phyloP scores from a whole-genome alignment of 768 basidiomycete genomes.

The Mycena galopus region DNA sequence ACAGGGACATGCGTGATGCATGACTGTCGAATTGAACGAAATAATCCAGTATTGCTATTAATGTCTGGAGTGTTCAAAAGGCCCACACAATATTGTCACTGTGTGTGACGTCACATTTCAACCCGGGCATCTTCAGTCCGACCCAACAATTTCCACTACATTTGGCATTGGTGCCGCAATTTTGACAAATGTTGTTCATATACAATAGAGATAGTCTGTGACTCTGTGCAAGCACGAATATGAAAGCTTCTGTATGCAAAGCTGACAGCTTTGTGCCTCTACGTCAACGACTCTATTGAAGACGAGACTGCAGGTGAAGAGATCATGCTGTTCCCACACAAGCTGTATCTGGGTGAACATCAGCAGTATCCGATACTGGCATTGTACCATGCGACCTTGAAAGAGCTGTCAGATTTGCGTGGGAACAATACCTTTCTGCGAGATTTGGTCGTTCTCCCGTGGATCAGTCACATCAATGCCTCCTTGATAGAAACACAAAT shows the following conservation, averaged over 20 bases:
- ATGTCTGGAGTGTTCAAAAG: too few species aligned
- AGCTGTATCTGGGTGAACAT: background rate
- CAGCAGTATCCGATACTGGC: conserved; percentile 8
- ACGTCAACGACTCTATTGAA: conserved; percentile 25
- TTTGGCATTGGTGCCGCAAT: too few species aligned
- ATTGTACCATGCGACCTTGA: conserved; percentile 2
- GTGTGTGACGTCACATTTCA: too few species aligned
- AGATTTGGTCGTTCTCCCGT: conserved; percentile 5
- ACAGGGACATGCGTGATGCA: too few species aligned
- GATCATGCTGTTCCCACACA: conserved; percentile 6
- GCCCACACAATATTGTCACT: too few species aligned
- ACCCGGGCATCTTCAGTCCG: too few species aligned
- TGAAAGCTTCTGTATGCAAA: conserved; percentile 22
- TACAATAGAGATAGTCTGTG: too few species aligned
- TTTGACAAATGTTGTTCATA: too few species aligned
- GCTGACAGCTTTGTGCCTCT: conserved; percentile 2
- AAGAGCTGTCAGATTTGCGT: background rate
- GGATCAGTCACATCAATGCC: conserved; percentile 10
- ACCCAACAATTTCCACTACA: too few species aligned
- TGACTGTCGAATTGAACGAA: too few species aligned
- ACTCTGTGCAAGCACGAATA: too few species aligned
- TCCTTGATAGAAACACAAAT: conserved; percentile 28
- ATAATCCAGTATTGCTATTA: too few species aligned
- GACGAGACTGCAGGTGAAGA: background rate
- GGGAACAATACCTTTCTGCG: background rate